These are phyloP conservation scores for Aspergillus pseudoviridinutans DNA, from an alignment of 2,329 filamentous ascomycete species.

Conservation along the genomic window DNA sequence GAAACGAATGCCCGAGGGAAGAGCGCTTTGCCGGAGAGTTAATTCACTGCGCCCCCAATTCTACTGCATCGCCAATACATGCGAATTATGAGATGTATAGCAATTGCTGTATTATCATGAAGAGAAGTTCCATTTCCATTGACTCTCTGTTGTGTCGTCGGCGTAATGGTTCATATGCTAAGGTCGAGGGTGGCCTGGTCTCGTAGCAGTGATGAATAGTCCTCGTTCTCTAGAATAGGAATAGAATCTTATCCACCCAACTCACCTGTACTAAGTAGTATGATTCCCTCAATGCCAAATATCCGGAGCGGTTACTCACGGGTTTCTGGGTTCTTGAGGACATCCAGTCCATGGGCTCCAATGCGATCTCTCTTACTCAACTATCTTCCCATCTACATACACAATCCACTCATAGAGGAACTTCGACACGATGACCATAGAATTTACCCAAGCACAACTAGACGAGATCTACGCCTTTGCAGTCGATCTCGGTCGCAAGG, in stretches of 20 bases:
- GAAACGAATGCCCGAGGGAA: neutral
- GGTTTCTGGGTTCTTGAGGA: neutral
- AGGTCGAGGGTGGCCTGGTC: neutral
- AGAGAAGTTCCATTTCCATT: neutral
- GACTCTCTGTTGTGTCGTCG: neutral
- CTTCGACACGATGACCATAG: slow-evolving; percentile 14
- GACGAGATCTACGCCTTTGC: slow-evolving; percentile 67
- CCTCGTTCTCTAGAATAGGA: too few species aligned
- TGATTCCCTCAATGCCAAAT: neutral
- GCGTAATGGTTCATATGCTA: neutral
- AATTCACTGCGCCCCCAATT: too few species aligned
- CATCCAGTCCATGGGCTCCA: too few species aligned
- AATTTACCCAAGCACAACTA: slow-evolving; percentile 46
- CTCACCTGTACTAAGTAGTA: neutral
- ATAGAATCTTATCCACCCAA: neutral
- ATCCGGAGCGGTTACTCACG: neutral
- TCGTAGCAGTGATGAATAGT: too few species aligned
- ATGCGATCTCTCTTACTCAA: neutral
- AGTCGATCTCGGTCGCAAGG: slow-evolving; percentile 65
- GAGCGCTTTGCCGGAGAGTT: neutral
- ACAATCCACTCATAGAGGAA: neutral
- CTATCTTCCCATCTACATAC: neutral
- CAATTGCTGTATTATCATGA: neutral
- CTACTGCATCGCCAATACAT: too few species aligned
- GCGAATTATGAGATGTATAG: neutral